A percentile compares a stretch with the other conserved stretches of the same genome.
Conservation (phyloP, 106 monocot genomes). For the Dendrobium chrysotoxum region DNA sequence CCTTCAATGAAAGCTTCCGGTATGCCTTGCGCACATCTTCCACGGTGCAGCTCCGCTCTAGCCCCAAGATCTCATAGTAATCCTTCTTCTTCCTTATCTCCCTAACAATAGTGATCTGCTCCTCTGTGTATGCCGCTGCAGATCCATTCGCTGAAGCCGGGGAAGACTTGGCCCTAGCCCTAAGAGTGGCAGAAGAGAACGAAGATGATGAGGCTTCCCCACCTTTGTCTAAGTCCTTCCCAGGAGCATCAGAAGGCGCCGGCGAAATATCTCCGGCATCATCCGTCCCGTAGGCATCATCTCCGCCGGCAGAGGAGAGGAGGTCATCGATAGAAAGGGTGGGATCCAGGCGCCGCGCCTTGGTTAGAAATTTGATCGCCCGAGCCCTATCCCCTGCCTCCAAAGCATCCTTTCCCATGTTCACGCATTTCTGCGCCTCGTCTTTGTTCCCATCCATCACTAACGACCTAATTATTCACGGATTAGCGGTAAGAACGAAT, state of each 20-base stretch:
- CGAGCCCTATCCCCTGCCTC: slow-evolving; percentile 54
- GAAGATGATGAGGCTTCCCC: neutral
- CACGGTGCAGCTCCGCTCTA: slow-evolving; percentile 63
- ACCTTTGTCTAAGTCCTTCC: neutral
- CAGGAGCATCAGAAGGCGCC: slow-evolving; percentile 9
- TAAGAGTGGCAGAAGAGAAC: slow-evolving; percentile 13
- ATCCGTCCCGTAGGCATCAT: neutral
- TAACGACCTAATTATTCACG: neutral
- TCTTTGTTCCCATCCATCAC: slow-evolving; percentile 98
- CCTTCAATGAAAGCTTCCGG: slow-evolving; percentile 84
- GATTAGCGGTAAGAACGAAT: neutral
- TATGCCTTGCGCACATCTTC: slow-evolving; percentile 92
- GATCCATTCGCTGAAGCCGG: slow-evolving; percentile 13
- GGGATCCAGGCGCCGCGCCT: slow-evolving; percentile 84
- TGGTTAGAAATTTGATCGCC: slow-evolving; percentile 73
- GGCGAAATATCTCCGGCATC: slow-evolving; percentile 10
- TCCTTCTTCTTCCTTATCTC: slow-evolving; percentile 81
- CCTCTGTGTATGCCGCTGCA: slow-evolving; percentile 68
- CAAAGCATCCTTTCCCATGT: slow-evolving; percentile 65
- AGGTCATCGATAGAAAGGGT: slow-evolving; percentile 62
- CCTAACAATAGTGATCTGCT: slow-evolving; percentile 66
- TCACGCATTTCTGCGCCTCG: slow-evolving; percentile 73
- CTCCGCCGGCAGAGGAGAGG: slow-evolving; percentile 22
- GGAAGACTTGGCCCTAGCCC: slow-evolving; percentile 13
- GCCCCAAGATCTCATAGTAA: slow-evolving; percentile 81